A percentile compares a stretch with the other conserved stretches of the same genome.
Conservation (phyloP, 179 eudicot species). For the Actinidia arguta region DNA sequence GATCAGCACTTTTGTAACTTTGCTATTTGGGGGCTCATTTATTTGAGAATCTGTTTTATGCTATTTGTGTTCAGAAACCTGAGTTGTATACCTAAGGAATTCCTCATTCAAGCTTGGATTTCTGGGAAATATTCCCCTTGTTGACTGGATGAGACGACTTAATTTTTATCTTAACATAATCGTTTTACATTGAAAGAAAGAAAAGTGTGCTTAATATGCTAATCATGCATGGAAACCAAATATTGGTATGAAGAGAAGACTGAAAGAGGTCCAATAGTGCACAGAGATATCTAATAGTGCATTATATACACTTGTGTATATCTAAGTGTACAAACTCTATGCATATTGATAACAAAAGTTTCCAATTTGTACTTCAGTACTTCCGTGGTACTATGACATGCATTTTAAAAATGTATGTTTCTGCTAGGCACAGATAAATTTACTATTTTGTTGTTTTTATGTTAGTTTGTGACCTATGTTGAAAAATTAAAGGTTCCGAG, state of each 20-base stretch:
- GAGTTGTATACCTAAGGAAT: not conserved
- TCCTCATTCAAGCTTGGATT: not conserved
- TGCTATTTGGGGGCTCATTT: not conserved
- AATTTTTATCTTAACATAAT: no score
- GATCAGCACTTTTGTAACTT: not conserved
- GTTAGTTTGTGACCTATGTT: conserved; percentile 9
- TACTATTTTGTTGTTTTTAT: not conserved
- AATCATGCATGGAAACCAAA: not conserved
- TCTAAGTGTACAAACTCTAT: not conserved
- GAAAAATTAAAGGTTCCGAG: conserved; percentile 53
- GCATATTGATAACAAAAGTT: not conserved
- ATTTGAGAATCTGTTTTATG: not conserved
- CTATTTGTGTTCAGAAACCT: not conserved
- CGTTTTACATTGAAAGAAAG: not conserved
- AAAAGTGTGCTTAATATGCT: not conserved
- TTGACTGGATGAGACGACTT: no score
- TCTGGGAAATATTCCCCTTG: not conserved
- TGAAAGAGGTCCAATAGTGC: no score
- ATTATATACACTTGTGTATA: no score
- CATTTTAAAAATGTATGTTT: not conserved
- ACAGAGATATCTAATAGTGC: no score
- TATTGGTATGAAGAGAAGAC: no score
- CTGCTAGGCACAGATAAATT: not conserved
- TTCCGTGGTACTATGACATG: not conserved
- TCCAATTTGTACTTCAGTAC: not conserved